phyloP scores from a whole-genome alignment of 805 yeast species.

The Cyberlindnera veronae region DNA sequence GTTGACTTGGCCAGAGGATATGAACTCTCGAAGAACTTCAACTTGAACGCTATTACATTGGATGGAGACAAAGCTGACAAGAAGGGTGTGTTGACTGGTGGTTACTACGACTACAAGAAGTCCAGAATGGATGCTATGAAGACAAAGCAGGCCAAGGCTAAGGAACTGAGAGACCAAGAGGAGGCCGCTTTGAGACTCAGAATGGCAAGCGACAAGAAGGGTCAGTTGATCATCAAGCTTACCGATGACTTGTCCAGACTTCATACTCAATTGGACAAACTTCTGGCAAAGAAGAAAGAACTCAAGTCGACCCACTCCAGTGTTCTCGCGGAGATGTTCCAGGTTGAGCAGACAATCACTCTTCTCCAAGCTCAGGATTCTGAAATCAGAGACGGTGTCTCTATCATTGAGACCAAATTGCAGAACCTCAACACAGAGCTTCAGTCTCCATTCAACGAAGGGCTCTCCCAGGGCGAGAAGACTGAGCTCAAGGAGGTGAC shows the following conservation, averaged over 20 bases:
- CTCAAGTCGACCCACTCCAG: constrained; percentile 40
- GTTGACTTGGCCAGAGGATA: constrained; percentile 64
- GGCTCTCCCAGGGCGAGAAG: constrained; percentile 49
- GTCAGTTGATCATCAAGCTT: constrained; percentile 47
- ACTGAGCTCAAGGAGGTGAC: constrained; percentile 35
- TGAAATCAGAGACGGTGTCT: constrained; percentile 1
- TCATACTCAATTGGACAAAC: constrained; percentile 39
- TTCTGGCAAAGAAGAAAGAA: constrained; percentile 41
- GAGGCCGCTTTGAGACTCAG: constrained; percentile 38
- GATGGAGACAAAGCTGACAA: constrained; percentile 90
- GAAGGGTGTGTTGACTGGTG: constrained; percentile 85
- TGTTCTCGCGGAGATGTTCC: constrained; percentile 37
- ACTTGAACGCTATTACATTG: constrained; percentile 75
- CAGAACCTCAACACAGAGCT: constrained; percentile 45
- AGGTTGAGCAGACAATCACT: constrained; percentile 41
- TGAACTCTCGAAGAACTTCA: constrained; percentile 56
- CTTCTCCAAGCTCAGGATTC: constrained; percentile 11
- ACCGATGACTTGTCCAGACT: constrained; percentile 41
- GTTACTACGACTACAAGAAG: constrained; percentile 65
- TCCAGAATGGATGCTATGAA: constrained; percentile 72
- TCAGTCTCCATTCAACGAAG: constrained; percentile 48
- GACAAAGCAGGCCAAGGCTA: constrained; percentile 47
- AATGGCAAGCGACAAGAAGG: constrained; percentile 39
- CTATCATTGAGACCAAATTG: constrained; percentile 32
- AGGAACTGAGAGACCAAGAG: constrained; percentile 41